A percentile compares a stretch with the other conserved stretches of the same genome.
phyloP scores from a whole-genome alignment of 768 basidiomycete genomes.

The Xerocomellus intermedius region DNA sequence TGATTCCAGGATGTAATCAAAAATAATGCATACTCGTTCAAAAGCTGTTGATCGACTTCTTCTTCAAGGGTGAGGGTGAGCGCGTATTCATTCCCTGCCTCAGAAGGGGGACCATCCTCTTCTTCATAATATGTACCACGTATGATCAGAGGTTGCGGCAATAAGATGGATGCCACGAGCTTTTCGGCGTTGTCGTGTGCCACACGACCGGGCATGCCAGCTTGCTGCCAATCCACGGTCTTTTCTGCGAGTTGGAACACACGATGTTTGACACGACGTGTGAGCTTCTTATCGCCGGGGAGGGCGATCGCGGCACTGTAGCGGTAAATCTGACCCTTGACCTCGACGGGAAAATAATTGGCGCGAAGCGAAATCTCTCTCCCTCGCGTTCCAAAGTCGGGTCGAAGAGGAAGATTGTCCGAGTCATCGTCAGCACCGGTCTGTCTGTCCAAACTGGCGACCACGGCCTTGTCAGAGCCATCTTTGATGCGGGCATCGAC shows the following conservation, averaged over 20 bases:
- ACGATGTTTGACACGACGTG: constrained; percentile 38
- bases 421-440: constrained; percentile 12
- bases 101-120: constrained; percentile 28
- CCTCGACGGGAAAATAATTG: constrained; percentile 47
- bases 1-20: constrained; percentile 25
- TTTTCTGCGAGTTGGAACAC: constrained; percentile 47
- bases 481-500: constrained; percentile 53
- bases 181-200: constrained; percentile 48
- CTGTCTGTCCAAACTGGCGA: constrained; percentile 28
- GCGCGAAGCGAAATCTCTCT: constrained; percentile 41
- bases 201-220: constrained; percentile 35
- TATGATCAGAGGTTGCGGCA: constrained; percentile 43
- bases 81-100: constrained; percentile 34
- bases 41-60: constrained; percentile 32
- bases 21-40: constrained; percentile 1
- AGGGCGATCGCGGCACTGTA: constrained; percentile 38
- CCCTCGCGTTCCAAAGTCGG: constrained; percentile 44
- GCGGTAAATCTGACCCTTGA: constrained; percentile 39
- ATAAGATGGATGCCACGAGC: constrained; percentile 38
- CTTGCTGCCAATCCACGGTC: constrained; percentile 37
- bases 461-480: constrained; percentile 37
- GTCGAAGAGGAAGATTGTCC: constrained; percentile 41
- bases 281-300: constrained; percentile 10
- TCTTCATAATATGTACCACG: constrained; percentile 39
- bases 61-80: constrained; percentile 40